phyloP scores from a whole-genome alignment of 352 stramenopile genomes.

The Pythium monospermum region DNA sequence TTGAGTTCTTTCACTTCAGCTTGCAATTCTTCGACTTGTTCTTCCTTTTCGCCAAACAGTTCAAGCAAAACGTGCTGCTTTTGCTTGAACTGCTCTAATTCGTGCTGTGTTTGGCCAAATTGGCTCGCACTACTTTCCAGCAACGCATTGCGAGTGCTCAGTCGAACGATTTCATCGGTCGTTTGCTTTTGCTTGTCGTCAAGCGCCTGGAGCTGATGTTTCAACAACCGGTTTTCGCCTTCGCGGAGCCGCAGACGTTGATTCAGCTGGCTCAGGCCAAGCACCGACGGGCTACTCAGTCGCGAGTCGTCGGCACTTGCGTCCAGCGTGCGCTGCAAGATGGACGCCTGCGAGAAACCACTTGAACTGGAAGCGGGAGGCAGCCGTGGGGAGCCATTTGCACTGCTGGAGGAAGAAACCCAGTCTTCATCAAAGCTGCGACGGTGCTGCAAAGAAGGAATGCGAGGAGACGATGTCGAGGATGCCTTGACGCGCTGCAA shows the following conservation, averaged over 20 bases:
- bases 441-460: slow-evolving; percentile 6
- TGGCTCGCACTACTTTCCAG: slow-evolving; percentile 55
- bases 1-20: slow-evolving; percentile 73
- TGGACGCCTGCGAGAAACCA: slow-evolving; percentile 39
- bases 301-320: slow-evolving; percentile 26
- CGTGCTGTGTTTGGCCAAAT: slow-evolving; percentile 38
- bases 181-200: slow-evolving; percentile 65
- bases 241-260: slow-evolving; percentile 69
- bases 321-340: slow-evolving; percentile 54
- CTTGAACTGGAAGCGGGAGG: neutral
- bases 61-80: slow-evolving; percentile 80
- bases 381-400: slow-evolving; percentile 8
- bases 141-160: slow-evolving; percentile 71
- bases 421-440: slow-evolving; percentile 22
- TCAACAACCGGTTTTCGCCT: slow-evolving; percentile 68
- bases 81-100: slow-evolving; percentile 55
- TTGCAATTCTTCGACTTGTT: slow-evolving; percentile 81
- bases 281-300: slow-evolving; percentile 42
- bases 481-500: slow-evolving; percentile 40
- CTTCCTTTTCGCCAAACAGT: slow-evolving; percentile 82
- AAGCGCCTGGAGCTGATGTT: slow-evolving; percentile 56
- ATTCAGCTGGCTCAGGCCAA: slow-evolving; percentile 72
- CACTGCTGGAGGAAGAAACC: slow-evolving; percentile 5
- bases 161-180: slow-evolving; percentile 64
- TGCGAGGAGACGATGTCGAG: slow-evolving; percentile 12